These are phyloP conservation scores for Secale cereale DNA, from an alignment of 176 grass and related monocot genomes.

Conservation along the genomic window DNA sequence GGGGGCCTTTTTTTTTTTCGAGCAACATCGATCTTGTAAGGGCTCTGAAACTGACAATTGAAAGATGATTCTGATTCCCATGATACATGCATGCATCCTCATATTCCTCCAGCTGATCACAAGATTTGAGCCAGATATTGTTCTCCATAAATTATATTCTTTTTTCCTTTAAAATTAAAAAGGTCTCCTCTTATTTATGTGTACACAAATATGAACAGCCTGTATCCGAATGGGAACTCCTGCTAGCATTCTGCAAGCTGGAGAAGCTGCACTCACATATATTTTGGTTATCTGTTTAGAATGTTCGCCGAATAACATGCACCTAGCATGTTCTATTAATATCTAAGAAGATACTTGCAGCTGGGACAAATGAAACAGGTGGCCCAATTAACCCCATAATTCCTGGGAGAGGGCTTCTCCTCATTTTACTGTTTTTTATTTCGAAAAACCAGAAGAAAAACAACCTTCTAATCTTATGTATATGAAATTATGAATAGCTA, in stretches of 20 bases:
- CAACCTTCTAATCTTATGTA: too few relatives aligned
- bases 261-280: not conserved
- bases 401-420: not conserved
- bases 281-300: not conserved
- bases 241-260: not conserved
- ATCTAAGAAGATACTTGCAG: not conserved
- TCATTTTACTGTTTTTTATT: not conserved
- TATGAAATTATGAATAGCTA: too few relatives aligned
- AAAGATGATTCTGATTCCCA: not conserved
- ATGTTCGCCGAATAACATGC: not conserved
- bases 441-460: not conserved
- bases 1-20: too few relatives aligned
- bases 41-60: not conserved
- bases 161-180: not conserved
- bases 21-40: not conserved
- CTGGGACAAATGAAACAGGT: slow-evolving; percentile 4
- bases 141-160: not conserved
- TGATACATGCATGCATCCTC: not conserved
- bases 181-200: not conserved
- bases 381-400: not conserved
- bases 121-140: not conserved
- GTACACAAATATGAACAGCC: not conserved
- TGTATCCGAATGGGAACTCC: not conserved
- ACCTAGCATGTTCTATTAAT: not conserved
- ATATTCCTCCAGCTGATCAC: not conserved